phyloP scores from a whole-genome alignment of 163 green algal genomes.

The Chlorella variabilis region DNA sequence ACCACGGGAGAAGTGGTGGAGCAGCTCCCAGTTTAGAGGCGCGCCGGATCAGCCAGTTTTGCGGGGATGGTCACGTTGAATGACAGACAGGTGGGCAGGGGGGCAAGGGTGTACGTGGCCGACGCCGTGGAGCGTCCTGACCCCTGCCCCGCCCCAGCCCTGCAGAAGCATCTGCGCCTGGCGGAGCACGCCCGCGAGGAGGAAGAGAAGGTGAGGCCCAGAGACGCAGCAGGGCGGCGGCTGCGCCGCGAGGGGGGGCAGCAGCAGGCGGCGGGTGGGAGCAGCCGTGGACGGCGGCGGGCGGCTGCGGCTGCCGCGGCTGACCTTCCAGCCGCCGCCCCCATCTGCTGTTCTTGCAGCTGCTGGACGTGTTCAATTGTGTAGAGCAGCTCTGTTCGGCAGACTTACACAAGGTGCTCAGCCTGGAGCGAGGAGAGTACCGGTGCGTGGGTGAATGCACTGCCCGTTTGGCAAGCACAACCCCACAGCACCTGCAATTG shows the following conservation, averaged over 20 bases:
- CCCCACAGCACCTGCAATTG: no score
- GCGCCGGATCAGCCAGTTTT: no score
- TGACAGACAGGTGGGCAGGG: conserved; percentile 15
- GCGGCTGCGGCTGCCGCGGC: conserved; percentile 6
- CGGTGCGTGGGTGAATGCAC: no score
- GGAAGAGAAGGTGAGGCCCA: conserved; percentile 22
- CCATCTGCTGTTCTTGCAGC: conserved; percentile 21
- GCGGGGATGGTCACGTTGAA: no score
- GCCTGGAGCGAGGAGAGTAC: conserved; percentile 22
- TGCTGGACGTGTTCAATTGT: conserved; percentile 50
- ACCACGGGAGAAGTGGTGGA: no score
- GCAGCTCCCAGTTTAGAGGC: no score
- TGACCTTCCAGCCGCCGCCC: background rate
- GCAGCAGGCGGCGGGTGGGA: background rate
- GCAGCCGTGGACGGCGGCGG: background rate
- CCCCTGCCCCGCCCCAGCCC: background rate
- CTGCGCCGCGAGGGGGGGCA: no score
- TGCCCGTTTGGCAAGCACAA: background rate
- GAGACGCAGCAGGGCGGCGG: background rate
- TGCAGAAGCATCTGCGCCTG: conserved; percentile 28
- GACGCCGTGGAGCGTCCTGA: no score
- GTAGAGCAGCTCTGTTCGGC: conserved; percentile 44
- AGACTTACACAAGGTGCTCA: conserved; percentile 31
- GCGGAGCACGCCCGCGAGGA: conserved; percentile 18
- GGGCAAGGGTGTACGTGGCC: no score